Percentiles rank a stretch among this genome's conserved stretches.
phyloP scores from a whole-genome alignment of 1,284 basidiomycete genomes.

The Malassezia arunalokei region DNA sequence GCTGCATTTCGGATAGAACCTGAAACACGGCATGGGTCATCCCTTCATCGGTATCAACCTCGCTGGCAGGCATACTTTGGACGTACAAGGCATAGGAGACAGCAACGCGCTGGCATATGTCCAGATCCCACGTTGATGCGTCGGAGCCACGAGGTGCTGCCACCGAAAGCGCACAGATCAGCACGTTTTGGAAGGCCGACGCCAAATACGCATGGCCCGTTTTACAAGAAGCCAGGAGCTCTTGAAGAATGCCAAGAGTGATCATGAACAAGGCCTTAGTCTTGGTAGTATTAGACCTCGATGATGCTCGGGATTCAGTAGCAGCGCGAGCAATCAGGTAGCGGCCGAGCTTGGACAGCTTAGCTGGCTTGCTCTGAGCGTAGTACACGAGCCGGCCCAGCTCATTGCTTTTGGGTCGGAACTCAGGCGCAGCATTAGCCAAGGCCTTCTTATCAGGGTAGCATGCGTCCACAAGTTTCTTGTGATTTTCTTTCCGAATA shows the following conservation, averaged over 20 bases:
- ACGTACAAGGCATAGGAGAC: conserved; percentile 54
- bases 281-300: conserved; percentile 56
- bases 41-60: conserved; percentile 9
- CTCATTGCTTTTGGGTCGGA: conserved; percentile 57
- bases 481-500: conserved; percentile 64
- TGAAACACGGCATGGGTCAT: not conserved
- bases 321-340: conserved; percentile 69
- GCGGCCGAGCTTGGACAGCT: conserved; percentile 69
- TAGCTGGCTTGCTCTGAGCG: conserved; percentile 75
- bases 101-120: conserved; percentile 69
- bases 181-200: conserved; percentile 61
- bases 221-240: conserved; percentile 77
- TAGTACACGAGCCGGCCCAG: conserved; percentile 83
- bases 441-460: conserved; percentile 75
- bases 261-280: conserved; percentile 76
- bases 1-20: not conserved
- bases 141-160: conserved; percentile 39
- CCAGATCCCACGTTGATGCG: conserved; percentile 54
- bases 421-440: conserved; percentile 63
- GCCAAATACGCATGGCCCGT: conserved; percentile 73
- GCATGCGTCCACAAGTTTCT: conserved; percentile 73
- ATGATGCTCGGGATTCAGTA: conserved; percentile 57
- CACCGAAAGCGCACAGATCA: conserved; percentile 58
- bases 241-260: conserved; percentile 69
- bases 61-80: not conserved